phyloP scores from a whole-genome alignment of 2,329 filamentous ascomycete genomes.

The Colletotrichum agaves region DNA sequence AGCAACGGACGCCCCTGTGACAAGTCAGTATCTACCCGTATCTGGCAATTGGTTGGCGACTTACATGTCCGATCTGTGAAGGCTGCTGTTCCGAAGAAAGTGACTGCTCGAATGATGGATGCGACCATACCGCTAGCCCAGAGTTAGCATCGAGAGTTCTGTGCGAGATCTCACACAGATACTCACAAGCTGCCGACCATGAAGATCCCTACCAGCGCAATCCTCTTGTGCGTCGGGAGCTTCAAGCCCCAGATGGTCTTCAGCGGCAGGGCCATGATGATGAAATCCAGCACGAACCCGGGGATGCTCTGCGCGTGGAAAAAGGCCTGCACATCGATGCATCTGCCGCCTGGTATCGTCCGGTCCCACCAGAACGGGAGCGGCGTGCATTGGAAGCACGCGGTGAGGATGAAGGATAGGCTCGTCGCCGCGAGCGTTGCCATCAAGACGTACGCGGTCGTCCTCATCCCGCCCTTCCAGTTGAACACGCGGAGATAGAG shows the following conservation, averaged over 20 bases:
- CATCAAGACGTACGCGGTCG: constrained; percentile 38
- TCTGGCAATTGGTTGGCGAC: fast-evolving
- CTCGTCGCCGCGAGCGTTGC: constrained; percentile 39
- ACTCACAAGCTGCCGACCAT: constrained; percentile 43
- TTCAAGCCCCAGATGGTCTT: constrained; percentile 43
- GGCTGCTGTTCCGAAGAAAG: constrained; percentile 27
- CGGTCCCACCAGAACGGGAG: constrained; percentile 48
- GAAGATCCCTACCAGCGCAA: constrained; percentile 43
- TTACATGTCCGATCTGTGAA: constrained; percentile 33
- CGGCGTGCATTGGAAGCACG: constrained; percentile 52
- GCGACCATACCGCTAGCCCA: constrained; percentile 22
- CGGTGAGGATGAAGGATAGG: constrained; percentile 38
- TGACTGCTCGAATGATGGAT: constrained; percentile 29
- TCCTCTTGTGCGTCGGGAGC: constrained; percentile 41
- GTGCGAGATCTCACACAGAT: no score
- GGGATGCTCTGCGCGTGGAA: constrained; percentile 42
- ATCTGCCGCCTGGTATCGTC: constrained; percentile 43
- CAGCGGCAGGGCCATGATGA: constrained; percentile 43
- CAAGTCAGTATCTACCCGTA: not conserved
- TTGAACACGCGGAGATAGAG: constrained; percentile 46
- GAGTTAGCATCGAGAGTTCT: not conserved
- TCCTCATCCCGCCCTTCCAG: constrained; percentile 41
- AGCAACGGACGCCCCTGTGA: constrained; percentile 29
- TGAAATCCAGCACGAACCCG: constrained; percentile 41
- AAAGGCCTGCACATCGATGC: constrained; percentile 46